Evolutionary conservation across 305 asterid genomes (phyloP).

Genomic region (Striga hermonthica): DNA sequence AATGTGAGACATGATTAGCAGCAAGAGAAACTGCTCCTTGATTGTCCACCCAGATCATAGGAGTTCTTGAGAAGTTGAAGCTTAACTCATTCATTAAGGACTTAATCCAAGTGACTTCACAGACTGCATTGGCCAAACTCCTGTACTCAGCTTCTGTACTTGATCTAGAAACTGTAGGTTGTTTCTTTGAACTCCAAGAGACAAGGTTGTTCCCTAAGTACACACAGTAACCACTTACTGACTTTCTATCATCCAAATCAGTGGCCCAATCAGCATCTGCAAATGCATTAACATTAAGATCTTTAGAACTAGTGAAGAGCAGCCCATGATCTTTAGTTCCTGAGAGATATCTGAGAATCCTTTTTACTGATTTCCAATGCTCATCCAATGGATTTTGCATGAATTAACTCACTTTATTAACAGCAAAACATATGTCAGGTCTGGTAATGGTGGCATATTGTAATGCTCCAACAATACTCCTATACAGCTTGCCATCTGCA

Average conservation of each 20-base stretch:
- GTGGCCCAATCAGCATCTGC: neutral
- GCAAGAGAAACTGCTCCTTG: neutral
- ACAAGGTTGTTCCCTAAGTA: neutral
- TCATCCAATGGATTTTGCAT: neutral
- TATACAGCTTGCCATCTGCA: neutral
- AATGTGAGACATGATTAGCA: neutral
- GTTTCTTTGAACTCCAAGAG: neutral
- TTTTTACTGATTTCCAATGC: neutral
- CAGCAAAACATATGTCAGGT: neutral
- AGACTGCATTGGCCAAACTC: neutral
- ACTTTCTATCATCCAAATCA: neutral
- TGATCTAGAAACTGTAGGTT: neutral
- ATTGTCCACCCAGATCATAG: neutral
- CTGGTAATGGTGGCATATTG: neutral
- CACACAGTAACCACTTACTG: neutral
- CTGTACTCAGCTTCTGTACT: neutral
- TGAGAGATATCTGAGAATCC: neutral
- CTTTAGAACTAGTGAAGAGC: neutral
- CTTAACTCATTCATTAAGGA: neutral
- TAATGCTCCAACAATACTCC: neutral
- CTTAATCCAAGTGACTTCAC: neutral
- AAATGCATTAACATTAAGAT: neutral
- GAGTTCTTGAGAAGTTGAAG: neutral
- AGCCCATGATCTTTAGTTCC: neutral
- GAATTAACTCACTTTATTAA: neutral